Percentiles rank a stretch among this genome's conserved stretches.
Conservation (phyloP, 495 filamentous ascomycete species). For the Penicillium subrubescens region DNA sequence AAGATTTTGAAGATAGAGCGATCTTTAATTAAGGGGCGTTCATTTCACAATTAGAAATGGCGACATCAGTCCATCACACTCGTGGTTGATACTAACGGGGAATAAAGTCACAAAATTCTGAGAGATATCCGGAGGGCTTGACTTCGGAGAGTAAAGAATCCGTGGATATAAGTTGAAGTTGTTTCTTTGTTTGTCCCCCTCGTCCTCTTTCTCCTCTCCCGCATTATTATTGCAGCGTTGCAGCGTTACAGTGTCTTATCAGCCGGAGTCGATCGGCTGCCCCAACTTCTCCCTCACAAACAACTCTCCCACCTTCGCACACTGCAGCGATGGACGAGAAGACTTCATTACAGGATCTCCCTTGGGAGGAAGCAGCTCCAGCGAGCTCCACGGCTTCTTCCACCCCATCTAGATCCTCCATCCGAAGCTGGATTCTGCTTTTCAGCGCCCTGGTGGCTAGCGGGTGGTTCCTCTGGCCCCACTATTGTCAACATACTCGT, state of each 20-base stretch:
- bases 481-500: slow-evolving; percentile 8
- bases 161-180: not conserved
- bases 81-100: not conserved
- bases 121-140: not conserved
- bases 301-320: not conserved
- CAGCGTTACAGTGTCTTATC: not conserved
- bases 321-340: slow-evolving; percentile 6
- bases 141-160: not conserved
- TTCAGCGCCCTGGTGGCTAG: slow-evolving; percentile 14
- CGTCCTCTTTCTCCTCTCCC: not conserved
- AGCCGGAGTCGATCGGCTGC: not conserved
- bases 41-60: too few relatives aligned
- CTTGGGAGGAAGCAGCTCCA: not conserved
- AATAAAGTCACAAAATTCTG: not conserved
- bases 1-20: too few relatives aligned
- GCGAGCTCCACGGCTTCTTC: not conserved
- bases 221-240: not conserved
- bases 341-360: not conserved
- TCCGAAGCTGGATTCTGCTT: slow-evolving; percentile 14
- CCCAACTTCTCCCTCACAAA: not conserved
- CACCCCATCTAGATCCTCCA: not conserved
- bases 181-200: not conserved
- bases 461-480: slow-evolving; percentile 22
- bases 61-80: too few relatives aligned
- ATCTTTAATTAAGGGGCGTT: too few relatives aligned